phyloP scores from a whole-genome alignment of 1,139 yeast species.

The Pichia terricola region DNA sequence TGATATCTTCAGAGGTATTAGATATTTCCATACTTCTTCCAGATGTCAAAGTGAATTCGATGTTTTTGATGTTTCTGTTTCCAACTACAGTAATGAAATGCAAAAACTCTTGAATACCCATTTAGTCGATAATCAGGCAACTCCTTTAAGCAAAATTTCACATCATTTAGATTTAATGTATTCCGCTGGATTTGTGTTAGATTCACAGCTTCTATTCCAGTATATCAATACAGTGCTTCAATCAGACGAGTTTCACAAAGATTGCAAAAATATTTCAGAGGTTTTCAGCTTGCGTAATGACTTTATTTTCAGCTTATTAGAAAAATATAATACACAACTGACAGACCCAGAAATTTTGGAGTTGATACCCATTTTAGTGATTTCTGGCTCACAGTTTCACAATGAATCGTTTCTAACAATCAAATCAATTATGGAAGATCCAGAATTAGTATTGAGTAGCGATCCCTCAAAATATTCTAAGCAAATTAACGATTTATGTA shows the following conservation, averaged over 20 bases:
- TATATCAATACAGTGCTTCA: slow-evolving; percentile 18
- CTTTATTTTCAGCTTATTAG: slow-evolving; percentile 11
- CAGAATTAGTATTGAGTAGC: neutral
- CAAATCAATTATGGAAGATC: slow-evolving; percentile 8
- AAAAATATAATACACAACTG: slow-evolving; percentile 15
- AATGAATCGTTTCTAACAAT: slow-evolving; percentile 17
- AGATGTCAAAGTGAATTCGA: slow-evolving; percentile 7
- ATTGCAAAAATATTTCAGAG: slow-evolving; percentile 4
- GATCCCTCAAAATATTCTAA: neutral
- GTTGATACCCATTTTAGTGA: slow-evolving; percentile 17
- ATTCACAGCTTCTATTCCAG: slow-evolving; percentile 13
- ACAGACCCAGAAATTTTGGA: slow-evolving; percentile 12
- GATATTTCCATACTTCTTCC: slow-evolving; percentile 30
- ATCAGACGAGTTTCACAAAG: slow-evolving; percentile 19
- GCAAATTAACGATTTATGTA: neutral
- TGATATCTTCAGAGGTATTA: slow-evolving; percentile 40
- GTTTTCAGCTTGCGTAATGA: slow-evolving; percentile 15
- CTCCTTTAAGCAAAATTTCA: slow-evolving; percentile 14
- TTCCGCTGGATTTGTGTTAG: slow-evolving; percentile 19
- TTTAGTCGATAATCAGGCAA: slow-evolving; percentile 11
- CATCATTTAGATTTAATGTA: slow-evolving; percentile 20
- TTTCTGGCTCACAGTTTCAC: slow-evolving; percentile 20
- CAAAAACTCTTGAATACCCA: slow-evolving; percentile 19
- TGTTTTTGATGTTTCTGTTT: slow-evolving; percentile 7
- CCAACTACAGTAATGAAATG: slow-evolving; percentile 20